Base-by-base conservation (phyloP, 257 asterid genomes). In the Nicotiana undulata region DNA sequence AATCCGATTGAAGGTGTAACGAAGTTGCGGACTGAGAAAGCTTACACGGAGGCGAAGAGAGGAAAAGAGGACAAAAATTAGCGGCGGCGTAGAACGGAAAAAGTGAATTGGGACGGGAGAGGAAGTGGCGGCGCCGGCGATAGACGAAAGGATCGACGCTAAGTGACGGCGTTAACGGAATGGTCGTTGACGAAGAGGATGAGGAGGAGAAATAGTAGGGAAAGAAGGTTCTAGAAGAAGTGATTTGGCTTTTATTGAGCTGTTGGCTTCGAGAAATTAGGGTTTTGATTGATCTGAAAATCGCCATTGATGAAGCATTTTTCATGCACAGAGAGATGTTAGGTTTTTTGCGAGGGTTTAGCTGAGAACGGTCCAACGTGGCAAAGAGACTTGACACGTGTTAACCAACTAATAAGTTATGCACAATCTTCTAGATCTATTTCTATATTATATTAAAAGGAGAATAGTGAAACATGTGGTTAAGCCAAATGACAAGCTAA, bases 21-120 rank as follows among this genome's bases (percentile, higher is more conserved):
- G 98, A 98, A 9, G 97, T 96, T 80, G 97, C 85, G 34, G 92
- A 92, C 87, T 96, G 97, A 34, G 94, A 89, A 80, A 95, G 97
- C 84, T 91, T 89, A 92, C 96, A 95, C 0, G 97, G 98, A n/a
- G 97, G 94, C 34, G 88, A 91, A 82, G 92, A 85, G 12, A 92
- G 96, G 86, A 92, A 92, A 6, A 90, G 89, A 13, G 98, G 97
- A 5, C 92, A 64, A 1, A 68, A 64, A 55, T 63, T 79, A n/a
- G 32, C 51, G 9, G 72, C 76, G 32, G 46, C 18, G 2, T 67
- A 22, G 34, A 78, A 75, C 4, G 97, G 97, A 64, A 83, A 82
- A 53, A 85, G 80, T 82, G 87, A 83, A 84, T 86, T 82, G 81
- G 90, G 82, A 49, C 88, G 93, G 76, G 89, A 89, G 75, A 90